These are phyloP conservation scores for Gnaphalium uliginosum DNA, from an alignment of 129 eudicot species.

Conservation along the genomic window DNA sequence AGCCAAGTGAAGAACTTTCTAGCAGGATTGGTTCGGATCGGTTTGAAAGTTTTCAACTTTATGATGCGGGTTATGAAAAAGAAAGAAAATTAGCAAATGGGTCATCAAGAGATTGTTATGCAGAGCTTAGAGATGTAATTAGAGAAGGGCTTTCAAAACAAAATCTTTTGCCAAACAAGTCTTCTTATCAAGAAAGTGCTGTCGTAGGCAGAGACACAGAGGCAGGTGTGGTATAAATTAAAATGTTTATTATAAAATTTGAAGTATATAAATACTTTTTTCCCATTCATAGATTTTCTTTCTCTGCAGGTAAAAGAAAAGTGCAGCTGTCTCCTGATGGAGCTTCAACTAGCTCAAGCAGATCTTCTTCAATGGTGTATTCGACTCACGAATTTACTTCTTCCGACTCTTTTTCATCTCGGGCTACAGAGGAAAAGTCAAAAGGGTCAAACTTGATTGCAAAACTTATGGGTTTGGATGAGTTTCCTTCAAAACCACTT, in stretches of 20 bases:
- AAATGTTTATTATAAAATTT: not conserved
- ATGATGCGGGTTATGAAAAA: slow-evolving; percentile 33
- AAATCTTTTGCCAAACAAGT: slow-evolving; percentile 54
- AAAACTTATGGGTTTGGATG: slow-evolving; percentile 88
- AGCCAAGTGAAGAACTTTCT: slow-evolving; percentile 33
- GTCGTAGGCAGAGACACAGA: slow-evolving; percentile 21
- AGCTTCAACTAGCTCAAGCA: slow-evolving; percentile 76
- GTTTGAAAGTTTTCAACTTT: slow-evolving; percentile 36
- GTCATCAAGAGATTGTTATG: slow-evolving; percentile 60
- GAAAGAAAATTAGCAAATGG: slow-evolving; percentile 48
- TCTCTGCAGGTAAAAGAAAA: slow-evolving; percentile 36
- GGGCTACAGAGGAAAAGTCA: slow-evolving; percentile 46
- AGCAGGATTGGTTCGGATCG: slow-evolving; percentile 34
- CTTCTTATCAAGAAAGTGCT: slow-evolving; percentile 36
- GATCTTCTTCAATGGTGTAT: slow-evolving; percentile 56
- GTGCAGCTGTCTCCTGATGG: slow-evolving; percentile 41
- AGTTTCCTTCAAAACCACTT: slow-evolving; percentile 41
- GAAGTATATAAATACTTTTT: not conserved
- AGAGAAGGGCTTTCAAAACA: slow-evolving; percentile 69
- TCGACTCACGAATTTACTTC: slow-evolving; percentile 58
- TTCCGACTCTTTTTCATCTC: slow-evolving; percentile 51
- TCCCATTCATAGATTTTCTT: slow-evolving; percentile 1
- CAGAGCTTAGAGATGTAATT: slow-evolving; percentile 71
- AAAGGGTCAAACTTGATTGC: slow-evolving; percentile 63
- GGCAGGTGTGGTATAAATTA: slow-evolving; percentile 14